Percentiles rank a stretch among this genome's conserved stretches.
Conservation (phyloP, 768 basidiomycete genomes). For the Rhodotorula babjevae region DNA sequence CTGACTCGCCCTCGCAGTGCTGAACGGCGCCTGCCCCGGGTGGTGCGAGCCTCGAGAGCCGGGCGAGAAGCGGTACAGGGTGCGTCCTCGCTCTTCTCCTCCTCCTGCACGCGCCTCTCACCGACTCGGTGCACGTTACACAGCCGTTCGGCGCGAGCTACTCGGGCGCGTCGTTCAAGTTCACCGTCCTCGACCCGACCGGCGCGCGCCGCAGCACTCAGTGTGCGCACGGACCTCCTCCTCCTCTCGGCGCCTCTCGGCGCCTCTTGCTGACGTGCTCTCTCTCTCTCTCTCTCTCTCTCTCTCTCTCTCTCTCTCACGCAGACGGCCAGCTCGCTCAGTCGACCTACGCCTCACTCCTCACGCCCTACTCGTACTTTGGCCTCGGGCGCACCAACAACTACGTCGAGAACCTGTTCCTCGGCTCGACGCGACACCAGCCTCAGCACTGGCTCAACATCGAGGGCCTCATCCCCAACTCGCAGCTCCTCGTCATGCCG, state of each 20-base stretch:
- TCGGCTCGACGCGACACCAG: slow-evolving; percentile 76
- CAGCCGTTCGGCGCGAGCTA: slow-evolving; percentile 92
- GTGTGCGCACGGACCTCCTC: too few species aligned
- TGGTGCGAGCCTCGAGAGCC: slow-evolving; percentile 64
- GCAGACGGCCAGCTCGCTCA: slow-evolving; percentile 87
- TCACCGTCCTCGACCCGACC: slow-evolving; percentile 86
- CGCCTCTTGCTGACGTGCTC: neutral
- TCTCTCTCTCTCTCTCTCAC: neutral
- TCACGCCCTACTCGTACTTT: slow-evolving; percentile 90
- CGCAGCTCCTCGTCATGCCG: slow-evolving; percentile 89
- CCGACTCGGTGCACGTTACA: neutral
- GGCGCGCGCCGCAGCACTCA: slow-evolving; percentile 85
- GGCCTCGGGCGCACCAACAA: slow-evolving; percentile 97
- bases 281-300: neutral
- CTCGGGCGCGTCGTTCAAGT: slow-evolving; percentile 92
- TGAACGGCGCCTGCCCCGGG: slow-evolving; percentile 87
- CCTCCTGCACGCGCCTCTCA: neutral
- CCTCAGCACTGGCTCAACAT: slow-evolving; percentile 75
- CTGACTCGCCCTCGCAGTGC: slow-evolving; percentile 52
- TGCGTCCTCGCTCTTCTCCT: slow-evolving; percentile 48
- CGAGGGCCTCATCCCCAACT: slow-evolving; percentile 97
- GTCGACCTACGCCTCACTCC: slow-evolving; percentile 82
- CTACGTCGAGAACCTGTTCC: slow-evolving; percentile 97
- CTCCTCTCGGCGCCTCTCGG: too few species aligned
- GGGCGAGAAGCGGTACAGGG: slow-evolving; percentile 62